These are phyloP conservation scores for Diplodia scrobiculata DNA, from an alignment of 2,329 filamentous ascomycete species.

Conservation along the genomic window DNA sequence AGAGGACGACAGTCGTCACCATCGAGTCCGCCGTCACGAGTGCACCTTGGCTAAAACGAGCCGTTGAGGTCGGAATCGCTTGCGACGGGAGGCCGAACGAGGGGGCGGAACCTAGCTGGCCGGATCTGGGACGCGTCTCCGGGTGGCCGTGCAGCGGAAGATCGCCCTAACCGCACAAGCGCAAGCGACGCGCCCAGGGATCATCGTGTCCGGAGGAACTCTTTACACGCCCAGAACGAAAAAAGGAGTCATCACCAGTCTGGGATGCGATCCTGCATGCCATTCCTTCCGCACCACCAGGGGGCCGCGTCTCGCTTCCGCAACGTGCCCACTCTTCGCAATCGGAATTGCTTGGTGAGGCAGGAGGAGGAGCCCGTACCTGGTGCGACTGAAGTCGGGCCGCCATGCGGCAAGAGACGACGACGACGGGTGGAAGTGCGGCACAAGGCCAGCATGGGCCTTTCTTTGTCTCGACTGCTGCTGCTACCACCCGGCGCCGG, in stretches of 20 bases:
- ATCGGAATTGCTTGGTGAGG: neutral
- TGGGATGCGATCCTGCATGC: neutral
- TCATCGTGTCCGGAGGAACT: neutral
- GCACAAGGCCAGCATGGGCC: neutral
- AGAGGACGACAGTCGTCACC: neutral
- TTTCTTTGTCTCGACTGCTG: neutral
- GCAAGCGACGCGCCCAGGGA: neutral
- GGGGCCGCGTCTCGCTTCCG: neutral
- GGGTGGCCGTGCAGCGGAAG: neutral
- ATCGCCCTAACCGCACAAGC: neutral
- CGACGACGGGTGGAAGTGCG: neutral
- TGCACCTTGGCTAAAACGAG: neutral
- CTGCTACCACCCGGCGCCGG: constrained; percentile 4
- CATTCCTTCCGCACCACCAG: neutral
- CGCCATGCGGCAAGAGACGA: neutral
- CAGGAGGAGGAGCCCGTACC: neutral
- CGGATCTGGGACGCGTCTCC: neutral
- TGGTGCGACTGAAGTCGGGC: neutral
- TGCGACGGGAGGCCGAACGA: neutral
- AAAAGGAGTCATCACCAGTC: no score
- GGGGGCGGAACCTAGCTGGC: neutral
- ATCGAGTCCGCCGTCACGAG: neutral
- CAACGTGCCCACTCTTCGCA: neutral
- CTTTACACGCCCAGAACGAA: neutral
- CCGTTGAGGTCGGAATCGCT: neutral